phyloP scores from a whole-genome alignment of 441 rosid genomes.

The Metrosideros polymorpha region DNA sequence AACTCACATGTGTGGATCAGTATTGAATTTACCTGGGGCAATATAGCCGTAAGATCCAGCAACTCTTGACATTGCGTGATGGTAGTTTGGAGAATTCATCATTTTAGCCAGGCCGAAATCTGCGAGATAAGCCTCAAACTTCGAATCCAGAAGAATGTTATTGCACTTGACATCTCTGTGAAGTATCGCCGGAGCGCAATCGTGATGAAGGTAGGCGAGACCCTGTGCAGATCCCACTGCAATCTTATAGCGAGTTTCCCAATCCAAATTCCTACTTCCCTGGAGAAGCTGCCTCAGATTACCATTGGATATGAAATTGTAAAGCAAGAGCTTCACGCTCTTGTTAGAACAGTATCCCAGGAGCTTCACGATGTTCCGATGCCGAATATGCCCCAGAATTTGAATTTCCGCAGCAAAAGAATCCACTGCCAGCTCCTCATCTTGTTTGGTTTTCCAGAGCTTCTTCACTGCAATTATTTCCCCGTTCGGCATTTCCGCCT shows the following conservation, averaged over 20 bases:
- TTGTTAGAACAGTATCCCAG: slow-evolving; percentile 82
- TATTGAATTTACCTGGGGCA: slow-evolving; percentile 73
- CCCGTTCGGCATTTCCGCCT: slow-evolving; percentile 75
- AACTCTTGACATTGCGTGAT: slow-evolving; percentile 67
- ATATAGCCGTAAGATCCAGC: slow-evolving; percentile 94
- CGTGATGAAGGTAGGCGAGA: slow-evolving; percentile 85
- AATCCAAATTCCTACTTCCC: slow-evolving; percentile 59
- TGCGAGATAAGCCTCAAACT: slow-evolving; percentile 72
- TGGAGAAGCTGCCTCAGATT: slow-evolving; percentile 69
- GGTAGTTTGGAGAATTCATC: slow-evolving; percentile 75
- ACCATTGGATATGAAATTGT: slow-evolving; percentile 77
- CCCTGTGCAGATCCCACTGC: slow-evolving; percentile 94
- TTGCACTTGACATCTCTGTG: slow-evolving; percentile 92
- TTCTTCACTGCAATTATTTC: slow-evolving; percentile 77
- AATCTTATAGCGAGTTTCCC: slow-evolving; percentile 89
- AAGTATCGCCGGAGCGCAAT: slow-evolving; percentile 74
- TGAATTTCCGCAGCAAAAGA: slow-evolving; percentile 88
- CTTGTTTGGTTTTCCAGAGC: slow-evolving; percentile 67
- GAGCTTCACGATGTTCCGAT: slow-evolving; percentile 77
- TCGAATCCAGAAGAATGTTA: slow-evolving; percentile 79
- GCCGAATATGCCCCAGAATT: slow-evolving; percentile 82
- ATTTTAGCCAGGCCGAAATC: slow-evolving; percentile 86
- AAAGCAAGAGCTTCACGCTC: slow-evolving; percentile 79
- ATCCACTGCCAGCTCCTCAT: slow-evolving; percentile 50
- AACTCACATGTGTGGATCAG: background rate